A percentile compares a stretch with the other conserved stretches of the same genome.
These are phyloP conservation scores for Populus alba DNA, from an alignment of 345 rosid species.

Conservation along the genomic window DNA sequence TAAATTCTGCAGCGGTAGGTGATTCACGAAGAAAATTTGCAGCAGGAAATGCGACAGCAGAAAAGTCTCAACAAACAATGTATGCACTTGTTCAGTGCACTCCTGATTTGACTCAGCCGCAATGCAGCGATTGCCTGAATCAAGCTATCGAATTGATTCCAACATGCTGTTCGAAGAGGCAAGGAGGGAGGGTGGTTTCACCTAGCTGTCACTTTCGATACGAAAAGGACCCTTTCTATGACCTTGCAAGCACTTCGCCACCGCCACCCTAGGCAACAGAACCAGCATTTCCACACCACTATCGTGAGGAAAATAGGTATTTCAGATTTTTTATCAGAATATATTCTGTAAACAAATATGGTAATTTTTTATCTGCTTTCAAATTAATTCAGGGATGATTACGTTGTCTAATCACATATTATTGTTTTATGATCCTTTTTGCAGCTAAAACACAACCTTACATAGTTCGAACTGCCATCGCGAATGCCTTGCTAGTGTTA, in stretches of 20 bases:
- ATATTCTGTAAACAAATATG: too few relatives aligned
- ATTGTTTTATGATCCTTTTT: neutral
- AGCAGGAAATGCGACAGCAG: neutral
- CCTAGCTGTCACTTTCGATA: constrained; percentile 49
- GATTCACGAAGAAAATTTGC: constrained; percentile 21
- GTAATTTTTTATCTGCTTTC: too few relatives aligned
- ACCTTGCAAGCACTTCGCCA: constrained; percentile 3
- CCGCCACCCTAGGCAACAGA: neutral
- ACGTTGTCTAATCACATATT: too few relatives aligned
- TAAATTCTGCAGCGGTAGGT: constrained; percentile 18
- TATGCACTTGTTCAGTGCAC: constrained; percentile 43
- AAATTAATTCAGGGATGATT: too few relatives aligned
- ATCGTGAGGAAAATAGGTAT: too few relatives aligned
- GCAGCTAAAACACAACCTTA: neutral
- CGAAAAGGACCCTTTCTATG: constrained; percentile 32
- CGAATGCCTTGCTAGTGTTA: neutral
- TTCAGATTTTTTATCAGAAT: too few relatives aligned
- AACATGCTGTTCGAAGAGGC: constrained; percentile 17
- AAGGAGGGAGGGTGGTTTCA: constrained; percentile 30
- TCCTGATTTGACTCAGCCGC: constrained; percentile 23
- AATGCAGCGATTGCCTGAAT: constrained; percentile 22
- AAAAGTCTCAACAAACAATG: neutral
- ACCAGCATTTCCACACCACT: too few relatives aligned
- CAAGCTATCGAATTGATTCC: constrained; percentile 7
- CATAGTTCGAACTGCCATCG: neutral